phyloP scores from a whole-genome alignment of 345 rosid species.

The Boechera stricta region DNA sequence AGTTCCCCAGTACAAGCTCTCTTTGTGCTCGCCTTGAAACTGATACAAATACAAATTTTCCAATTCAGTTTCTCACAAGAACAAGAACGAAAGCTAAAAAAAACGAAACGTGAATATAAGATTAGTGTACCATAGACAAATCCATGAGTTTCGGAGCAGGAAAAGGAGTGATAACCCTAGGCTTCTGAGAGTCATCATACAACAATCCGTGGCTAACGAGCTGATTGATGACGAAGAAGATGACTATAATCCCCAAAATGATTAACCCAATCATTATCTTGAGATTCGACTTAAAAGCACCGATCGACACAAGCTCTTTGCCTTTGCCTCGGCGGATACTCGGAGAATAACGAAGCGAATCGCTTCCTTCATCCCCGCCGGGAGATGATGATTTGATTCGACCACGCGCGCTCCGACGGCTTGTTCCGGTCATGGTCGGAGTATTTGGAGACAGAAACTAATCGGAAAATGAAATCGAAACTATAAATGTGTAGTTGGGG shows the following conservation, averaged over 20 bases:
- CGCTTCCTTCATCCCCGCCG: slow-evolving; percentile 38
- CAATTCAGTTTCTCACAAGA: slow-evolving; percentile 8
- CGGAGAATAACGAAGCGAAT: slow-evolving; percentile 34
- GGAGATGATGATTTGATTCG: slow-evolving; percentile 49
- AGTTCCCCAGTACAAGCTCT: slow-evolving; percentile 96
- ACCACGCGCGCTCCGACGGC: slow-evolving; percentile 64
- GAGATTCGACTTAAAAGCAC: slow-evolving; percentile 41
- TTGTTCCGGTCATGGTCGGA: slow-evolving; percentile 63
- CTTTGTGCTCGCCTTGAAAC: slow-evolving; percentile 90
- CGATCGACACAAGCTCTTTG: slow-evolving; percentile 40
- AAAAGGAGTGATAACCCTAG: slow-evolving; percentile 86
- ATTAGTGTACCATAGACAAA: slow-evolving; percentile 62
- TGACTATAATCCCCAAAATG: slow-evolving; percentile 25
- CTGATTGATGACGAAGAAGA: slow-evolving; percentile 38
- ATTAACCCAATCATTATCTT: slow-evolving; percentile 32
- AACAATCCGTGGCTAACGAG: slow-evolving; percentile 14
- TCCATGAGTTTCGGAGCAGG: slow-evolving; percentile 84
- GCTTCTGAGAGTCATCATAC: slow-evolving; percentile 47
- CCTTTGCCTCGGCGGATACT: slow-evolving; percentile 30
- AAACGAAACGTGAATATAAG: neutral
- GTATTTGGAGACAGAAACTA: neutral
- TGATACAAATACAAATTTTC: slow-evolving; percentile 33
- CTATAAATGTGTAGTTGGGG: neutral
- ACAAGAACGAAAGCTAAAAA: neutral
- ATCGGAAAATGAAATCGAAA: slow-evolving; percentile 3